Percentiles rank a stretch among this genome's conserved stretches.
These are phyloP conservation scores for Emergomyces africanus DNA, from an alignment of 2,329 filamentous ascomycete species.

Conservation along the genomic window DNA sequence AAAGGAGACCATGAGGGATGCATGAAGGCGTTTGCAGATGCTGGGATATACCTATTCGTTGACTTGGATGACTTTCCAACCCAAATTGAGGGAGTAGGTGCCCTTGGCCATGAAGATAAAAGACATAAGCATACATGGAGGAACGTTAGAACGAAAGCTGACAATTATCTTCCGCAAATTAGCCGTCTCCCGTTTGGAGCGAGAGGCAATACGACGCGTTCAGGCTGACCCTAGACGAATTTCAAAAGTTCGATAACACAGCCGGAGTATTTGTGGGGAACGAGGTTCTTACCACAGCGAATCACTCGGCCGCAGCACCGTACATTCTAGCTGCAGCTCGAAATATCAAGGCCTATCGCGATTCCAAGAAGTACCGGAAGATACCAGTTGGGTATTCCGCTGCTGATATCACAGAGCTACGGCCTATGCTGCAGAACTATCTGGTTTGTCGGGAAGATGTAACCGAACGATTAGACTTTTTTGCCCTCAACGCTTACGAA, in stretches of 20 bases:
- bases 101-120: not conserved
- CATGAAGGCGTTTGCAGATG: conserved; percentile 67
- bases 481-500: conserved; percentile 73
- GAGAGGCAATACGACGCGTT: conserved; percentile 56
- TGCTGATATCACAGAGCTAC: conserved; percentile 62
- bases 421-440: conserved; percentile 57
- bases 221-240: conserved; percentile 60
- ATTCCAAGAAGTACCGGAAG: conserved; percentile 60
- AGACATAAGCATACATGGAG: not conserved
- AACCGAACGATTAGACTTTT: conserved; percentile 64
- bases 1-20: conserved; percentile 59
- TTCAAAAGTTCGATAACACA: conserved; percentile 64
- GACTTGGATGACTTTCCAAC: conserved; percentile 52
- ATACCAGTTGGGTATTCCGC: conserved; percentile 82
- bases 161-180: not conserved
- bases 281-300: conserved; percentile 50
- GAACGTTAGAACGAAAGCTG: not conserved
- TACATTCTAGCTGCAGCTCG: conserved; percentile 71
- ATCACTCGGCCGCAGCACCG: conserved; percentile 54
- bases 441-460: conserved; percentile 62
- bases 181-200: conserved; percentile 58
- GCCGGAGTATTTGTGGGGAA: conserved; percentile 82
- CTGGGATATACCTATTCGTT: conserved; percentile 71
- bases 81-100: conserved; percentile 29
- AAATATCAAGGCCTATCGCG: conserved; percentile 72